Base-by-base conservation (phyloP, 2,329 filamentous ascomycete genomes). In the Bimuria novae-zelandiae region DNA sequence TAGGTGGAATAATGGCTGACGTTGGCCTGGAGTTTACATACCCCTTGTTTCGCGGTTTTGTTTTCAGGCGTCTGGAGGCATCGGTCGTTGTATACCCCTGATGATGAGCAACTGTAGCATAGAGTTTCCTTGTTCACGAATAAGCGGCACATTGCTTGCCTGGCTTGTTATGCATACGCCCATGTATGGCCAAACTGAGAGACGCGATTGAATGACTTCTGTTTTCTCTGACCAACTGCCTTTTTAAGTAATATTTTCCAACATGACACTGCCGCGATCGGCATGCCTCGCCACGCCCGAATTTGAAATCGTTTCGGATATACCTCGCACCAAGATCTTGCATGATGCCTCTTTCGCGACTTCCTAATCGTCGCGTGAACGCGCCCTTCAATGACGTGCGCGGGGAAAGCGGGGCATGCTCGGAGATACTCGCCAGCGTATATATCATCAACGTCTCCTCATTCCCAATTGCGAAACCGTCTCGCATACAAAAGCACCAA, bases 361-460 rank as follows among this genome's bases (percentile, higher is more conserved):
- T 33, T 12, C 10, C 30, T 33, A 6, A 6, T 12, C 30, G n/a
- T 33, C n/a, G 30, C n/a, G 30, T 33, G 17, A 46, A 36, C 30
- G 7, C 43, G 43, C 30, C 43, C 43, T 46, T 12, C 41, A 29
- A 52, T 52, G 50, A 52, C 50, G 43, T 52, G 50, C n/a, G 50
- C 36, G 50, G 50, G 50, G 50, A 29, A 42, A 50, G 43, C 43
- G 43, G 50, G 50, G 50, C 16, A 42, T 36, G 23, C 36, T 52
- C 50, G 50, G 50, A 48, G 25, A 33, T 41, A 45, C 5, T 8
- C 23, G 33, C 16, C 8, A 21, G 2, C n/a, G 33, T 11, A 53
- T 49, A 43, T 53, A 44, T 53, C 36, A 52, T 53, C 44, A 44
- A 25, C 32, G 16, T 2, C 7, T 8, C 12, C n/a, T 12, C 2